phyloP scores from a whole-genome alignment of 768 basidiomycete species.

The Sutorius australiensis region DNA sequence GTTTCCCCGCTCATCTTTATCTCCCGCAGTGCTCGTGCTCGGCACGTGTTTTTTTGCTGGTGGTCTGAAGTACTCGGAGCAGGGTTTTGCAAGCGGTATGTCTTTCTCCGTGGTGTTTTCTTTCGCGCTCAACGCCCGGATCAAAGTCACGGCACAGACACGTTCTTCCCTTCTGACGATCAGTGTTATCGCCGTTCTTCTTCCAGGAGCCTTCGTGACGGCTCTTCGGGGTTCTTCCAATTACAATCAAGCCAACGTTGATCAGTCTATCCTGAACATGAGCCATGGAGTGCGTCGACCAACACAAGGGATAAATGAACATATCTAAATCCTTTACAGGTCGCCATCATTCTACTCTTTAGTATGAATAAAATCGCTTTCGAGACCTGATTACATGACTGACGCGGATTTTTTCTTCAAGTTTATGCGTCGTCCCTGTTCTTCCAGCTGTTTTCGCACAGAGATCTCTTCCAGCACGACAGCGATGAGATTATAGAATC shows the following conservation, averaged over 20 bases:
- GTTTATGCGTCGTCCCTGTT: constrained; percentile 70
- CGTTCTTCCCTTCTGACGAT: constrained; percentile 72
- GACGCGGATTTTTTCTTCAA: constrained; percentile 25
- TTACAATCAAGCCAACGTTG: constrained; percentile 17
- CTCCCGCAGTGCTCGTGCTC: constrained; percentile 64
- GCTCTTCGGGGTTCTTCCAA: constrained; percentile 35
- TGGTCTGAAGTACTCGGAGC: constrained; percentile 70
- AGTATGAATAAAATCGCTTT: constrained; percentile 42
- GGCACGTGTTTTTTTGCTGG: constrained; percentile 87
- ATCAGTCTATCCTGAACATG: constrained; percentile 59
- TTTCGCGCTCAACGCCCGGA: background rate
- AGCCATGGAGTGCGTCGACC: constrained; percentile 62
- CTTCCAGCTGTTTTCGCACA: constrained; percentile 80
- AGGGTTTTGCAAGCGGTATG: constrained; percentile 71
- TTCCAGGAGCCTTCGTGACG: constrained; percentile 76
- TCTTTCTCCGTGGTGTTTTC: background rate
- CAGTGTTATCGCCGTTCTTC: constrained; percentile 73
- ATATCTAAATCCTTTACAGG: constrained; percentile 37
- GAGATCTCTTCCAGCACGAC: constrained; percentile 57
- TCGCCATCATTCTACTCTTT: constrained; percentile 72
- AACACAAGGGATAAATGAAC: background rate
- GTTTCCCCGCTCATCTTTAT: background rate
- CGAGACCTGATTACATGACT: background rate
- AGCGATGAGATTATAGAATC: constrained; percentile 37
- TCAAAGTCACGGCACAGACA: constrained; percentile 64